Conservation (phyloP, 371 early-diverging fungal genomes). For the Mucor indicus region DNA sequence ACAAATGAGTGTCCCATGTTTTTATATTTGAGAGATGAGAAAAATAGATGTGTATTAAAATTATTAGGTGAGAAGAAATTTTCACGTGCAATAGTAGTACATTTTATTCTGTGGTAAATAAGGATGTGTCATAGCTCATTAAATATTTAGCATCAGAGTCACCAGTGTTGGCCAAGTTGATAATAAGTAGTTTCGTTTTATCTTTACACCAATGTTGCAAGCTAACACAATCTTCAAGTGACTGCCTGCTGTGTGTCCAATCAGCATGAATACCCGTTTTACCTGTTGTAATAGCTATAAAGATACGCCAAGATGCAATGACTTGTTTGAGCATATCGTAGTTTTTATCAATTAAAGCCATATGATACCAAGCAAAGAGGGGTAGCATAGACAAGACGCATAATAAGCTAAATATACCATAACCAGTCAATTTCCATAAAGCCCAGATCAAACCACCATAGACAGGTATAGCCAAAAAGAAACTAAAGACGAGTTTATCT, state of each 20-base stretch:
- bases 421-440: constrained; percentile 32
- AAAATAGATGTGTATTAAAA: too few species aligned
- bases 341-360: constrained; percentile 46
- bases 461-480: constrained; percentile 32
- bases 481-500: constrained; percentile 43
- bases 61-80: too few species aligned
- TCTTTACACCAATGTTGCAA: constrained; percentile 38
- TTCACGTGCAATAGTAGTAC: too few species aligned
- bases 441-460: constrained; percentile 33
- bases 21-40: too few species aligned
- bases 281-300: constrained; percentile 35
- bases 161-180: constrained; percentile 18
- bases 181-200: constrained; percentile 18
- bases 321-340: constrained; percentile 47
- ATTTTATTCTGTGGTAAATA: background rate
- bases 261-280: constrained; percentile 14
- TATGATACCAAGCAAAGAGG: constrained; percentile 49
- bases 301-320: constrained; percentile 47
- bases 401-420: constrained; percentile 24
- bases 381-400: constrained; percentile 33
- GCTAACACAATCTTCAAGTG: constrained; percentile 37
- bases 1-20: constrained; percentile 17
- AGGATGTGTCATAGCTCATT: constrained; percentile 1
- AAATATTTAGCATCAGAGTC: constrained; percentile 30
- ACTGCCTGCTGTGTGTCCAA: constrained; percentile 21